Percentiles rank a stretch among this genome's conserved stretches.
phyloP scores from a whole-genome alignment of 176 grass and related monocot species.

The Carex pumila region DNA sequence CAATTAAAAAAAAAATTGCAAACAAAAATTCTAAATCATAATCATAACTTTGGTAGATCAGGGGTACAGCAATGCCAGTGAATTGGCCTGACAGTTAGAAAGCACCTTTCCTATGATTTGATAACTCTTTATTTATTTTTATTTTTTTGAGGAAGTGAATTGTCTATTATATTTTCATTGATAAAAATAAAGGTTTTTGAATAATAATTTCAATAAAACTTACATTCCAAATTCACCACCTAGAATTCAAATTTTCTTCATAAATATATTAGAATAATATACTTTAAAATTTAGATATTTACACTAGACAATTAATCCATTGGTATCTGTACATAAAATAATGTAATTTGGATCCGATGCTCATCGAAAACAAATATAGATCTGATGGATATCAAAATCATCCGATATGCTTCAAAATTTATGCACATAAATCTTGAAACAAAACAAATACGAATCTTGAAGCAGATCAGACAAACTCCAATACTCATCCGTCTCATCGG shows the following conservation, averaged over 20 bases:
- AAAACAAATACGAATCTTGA: no score
- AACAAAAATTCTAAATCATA: not conserved
- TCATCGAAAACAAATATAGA: no score
- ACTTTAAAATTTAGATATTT: not conserved
- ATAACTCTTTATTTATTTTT: no score
- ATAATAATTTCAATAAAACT: not conserved
- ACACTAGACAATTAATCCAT: not conserved
- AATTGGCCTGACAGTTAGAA: not conserved
- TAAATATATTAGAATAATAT: not conserved
- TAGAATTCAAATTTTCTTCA: not conserved
- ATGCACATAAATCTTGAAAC: no score
- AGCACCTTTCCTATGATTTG: no score
- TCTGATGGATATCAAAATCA: no score
- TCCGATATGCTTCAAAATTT: no score
- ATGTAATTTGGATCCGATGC: not conserved
- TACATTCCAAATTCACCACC: not conserved
- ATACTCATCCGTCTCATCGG: no score
- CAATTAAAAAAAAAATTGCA: not conserved
- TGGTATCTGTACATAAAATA: not conserved
- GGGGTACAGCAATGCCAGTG: not conserved
- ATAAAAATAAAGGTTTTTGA: not conserved
- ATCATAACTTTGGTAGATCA: not conserved
- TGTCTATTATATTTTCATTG: no score
- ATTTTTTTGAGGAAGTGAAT: no score
- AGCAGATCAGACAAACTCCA: no score